phyloP scores from a whole-genome alignment of 78 protist genomes.

The Planoprotostelium fungivorum region DNA sequence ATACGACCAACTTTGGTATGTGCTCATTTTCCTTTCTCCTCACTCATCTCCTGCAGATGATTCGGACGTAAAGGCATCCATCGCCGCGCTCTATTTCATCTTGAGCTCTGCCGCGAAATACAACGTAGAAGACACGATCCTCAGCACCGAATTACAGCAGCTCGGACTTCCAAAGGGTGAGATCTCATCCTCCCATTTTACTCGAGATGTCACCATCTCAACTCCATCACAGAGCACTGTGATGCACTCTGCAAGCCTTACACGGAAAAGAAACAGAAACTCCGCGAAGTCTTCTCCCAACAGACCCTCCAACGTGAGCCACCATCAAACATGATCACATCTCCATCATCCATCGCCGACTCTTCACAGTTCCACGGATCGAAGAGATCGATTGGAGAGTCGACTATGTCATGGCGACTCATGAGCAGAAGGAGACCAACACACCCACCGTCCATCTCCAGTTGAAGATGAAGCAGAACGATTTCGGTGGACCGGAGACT shows the following conservation, averaged over 20 bases:
- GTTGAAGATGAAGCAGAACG: neutral
- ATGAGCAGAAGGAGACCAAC: neutral
- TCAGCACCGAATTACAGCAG: constrained; percentile 78
- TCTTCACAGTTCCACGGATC: neutral
- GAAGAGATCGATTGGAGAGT: neutral
- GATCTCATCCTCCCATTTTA: neutral
- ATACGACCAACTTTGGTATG: constrained; percentile 6
- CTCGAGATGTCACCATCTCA: no score
- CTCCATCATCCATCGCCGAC: neutral
- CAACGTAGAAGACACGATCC: constrained; percentile 50
- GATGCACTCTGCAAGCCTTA: neutral
- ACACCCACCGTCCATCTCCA: neutral
- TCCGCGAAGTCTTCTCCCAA: neutral
- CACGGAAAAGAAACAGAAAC: neutral
- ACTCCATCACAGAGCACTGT: neutral
- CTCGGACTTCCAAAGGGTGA: constrained; percentile 75
- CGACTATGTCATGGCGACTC: neutral
- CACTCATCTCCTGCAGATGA: neutral
- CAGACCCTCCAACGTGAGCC: neutral
- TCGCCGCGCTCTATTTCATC: constrained; percentile 77
- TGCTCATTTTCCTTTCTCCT: neutral
- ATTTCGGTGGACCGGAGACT: neutral
- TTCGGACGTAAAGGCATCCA: constrained; percentile 54
- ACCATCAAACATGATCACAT: neutral
- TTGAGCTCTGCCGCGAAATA: constrained; percentile 59